A percentile compares a stretch with the other conserved stretches of the same genome.
Evolutionary conservation across 352 stramenopile genomes (phyloP).

Genomic region (Lagenidium sp.): DNA sequence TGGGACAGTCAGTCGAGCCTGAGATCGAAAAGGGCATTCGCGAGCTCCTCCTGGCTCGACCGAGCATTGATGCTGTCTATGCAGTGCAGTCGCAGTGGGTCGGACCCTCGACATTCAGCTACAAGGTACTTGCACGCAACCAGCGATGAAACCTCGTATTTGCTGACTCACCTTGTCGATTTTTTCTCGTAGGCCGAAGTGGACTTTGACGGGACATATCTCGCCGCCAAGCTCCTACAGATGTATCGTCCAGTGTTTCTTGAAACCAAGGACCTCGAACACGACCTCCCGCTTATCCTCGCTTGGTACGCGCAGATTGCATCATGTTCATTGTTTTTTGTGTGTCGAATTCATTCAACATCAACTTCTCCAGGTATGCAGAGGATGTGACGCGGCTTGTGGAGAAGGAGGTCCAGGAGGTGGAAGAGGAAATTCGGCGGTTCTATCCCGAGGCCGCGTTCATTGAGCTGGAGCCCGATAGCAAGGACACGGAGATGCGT

Average conservation of each 20-base stretch:
- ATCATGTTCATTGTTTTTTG: background rate
- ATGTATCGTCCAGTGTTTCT: constrained; percentile 94
- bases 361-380: constrained; percentile 42
- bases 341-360: background rate
- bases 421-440: constrained; percentile 91
- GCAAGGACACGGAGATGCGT: constrained; percentile 84
- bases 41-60: constrained; percentile 63
- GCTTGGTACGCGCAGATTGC: constrained; percentile 62
- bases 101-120: constrained; percentile 96
- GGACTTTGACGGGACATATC: constrained; percentile 98
- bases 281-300: constrained; percentile 91
- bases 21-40: constrained; percentile 85
- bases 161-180: constrained; percentile 2
- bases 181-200: constrained; percentile 84
- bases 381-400: constrained; percentile 95
- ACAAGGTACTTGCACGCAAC: constrained; percentile 72
- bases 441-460: constrained; percentile 93
- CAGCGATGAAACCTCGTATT: background rate
- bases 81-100: constrained; percentile 97
- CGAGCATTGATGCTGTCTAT: constrained; percentile 93
- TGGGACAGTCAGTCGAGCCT: constrained; percentile 94
- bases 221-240: constrained; percentile 92
- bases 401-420: constrained; percentile 93
- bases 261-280: constrained; percentile 84
- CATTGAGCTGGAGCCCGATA: constrained; percentile 97